Evolutionary conservation across 495 filamentous ascomycete species (phyloP).

Genomic region (Penicillium cosmopolitanum): DNA sequence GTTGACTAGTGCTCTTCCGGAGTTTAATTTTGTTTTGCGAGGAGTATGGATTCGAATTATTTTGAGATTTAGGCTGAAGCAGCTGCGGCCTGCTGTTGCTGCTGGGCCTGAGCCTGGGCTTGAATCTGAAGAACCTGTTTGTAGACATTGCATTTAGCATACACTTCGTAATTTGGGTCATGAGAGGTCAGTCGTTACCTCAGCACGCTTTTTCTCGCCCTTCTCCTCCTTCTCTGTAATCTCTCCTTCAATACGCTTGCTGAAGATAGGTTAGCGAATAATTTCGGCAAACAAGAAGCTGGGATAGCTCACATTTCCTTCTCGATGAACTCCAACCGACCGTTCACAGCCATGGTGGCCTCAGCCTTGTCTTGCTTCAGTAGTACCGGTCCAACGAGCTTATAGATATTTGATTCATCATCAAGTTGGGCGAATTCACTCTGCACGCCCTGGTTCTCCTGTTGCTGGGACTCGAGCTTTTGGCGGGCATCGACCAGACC

Average conservation of each 20-base stretch:
- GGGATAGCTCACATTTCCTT: conserved; percentile 78
- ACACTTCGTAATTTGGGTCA: not conserved
- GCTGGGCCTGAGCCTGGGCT: conserved; percentile 45
- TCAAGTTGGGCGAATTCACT: conserved; percentile 84
- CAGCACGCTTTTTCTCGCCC: conserved; percentile 77
- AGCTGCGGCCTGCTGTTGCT: conserved; percentile 38
- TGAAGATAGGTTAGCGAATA: conserved; percentile 37
- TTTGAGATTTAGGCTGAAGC: conserved; percentile 37
- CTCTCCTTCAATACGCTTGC: conserved; percentile 79
- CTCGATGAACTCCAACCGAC: conserved; percentile 86
- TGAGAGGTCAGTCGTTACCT: conserved; percentile 49
- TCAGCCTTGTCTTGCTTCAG: conserved; percentile 92
- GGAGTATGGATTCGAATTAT: not conserved
- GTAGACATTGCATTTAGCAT: conserved; percentile 22
- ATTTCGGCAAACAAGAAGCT: not conserved
- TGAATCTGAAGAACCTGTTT: conserved; percentile 50
- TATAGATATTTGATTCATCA: conserved; percentile 88
- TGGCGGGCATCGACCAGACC: conserved; percentile 77
- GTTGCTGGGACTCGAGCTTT: conserved; percentile 89
- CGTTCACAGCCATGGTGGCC: conserved; percentile 85
- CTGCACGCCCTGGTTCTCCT: conserved; percentile 89
- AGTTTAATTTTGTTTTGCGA: not conserved
- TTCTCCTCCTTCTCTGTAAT: conserved; percentile 80
- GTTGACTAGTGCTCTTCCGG: not conserved
- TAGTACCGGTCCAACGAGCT: conserved; percentile 88